Evolutionary conservation across 306 rosid genomes (phyloP), one percentile per base, ranked within the genome.

Genomic region (Oemleria cerasiformis): DNA sequence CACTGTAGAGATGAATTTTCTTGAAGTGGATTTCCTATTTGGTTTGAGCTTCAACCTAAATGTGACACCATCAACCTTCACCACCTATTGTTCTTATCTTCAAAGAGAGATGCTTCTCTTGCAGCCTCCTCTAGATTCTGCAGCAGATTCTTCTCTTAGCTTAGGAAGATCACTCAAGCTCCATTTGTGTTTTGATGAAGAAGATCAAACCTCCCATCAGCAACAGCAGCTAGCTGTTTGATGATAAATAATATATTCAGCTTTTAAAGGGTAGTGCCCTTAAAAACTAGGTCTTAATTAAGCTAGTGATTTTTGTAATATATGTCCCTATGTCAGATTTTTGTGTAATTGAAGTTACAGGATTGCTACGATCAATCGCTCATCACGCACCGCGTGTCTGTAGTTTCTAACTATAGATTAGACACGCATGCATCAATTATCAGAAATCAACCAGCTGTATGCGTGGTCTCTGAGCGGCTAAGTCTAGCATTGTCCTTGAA

Each of bases 1-100:
- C 76, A 94, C 92, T 63, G 68, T 60, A 39, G 99, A 94, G 82
- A 94, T 94, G 92, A 94, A 94, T 67, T 88, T 87, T 82, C 96
- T 94, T 57, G 99, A 95, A 66, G 82, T 95, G 80, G 99, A 95
- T 55, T 91, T 95, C 63, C 70, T 95, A 54, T 95, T 95, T 85
- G 99, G 92, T 36, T 81, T 95, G 84, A 86, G 97, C 2, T 95
- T 95, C 73, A 77, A 84, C 74, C 80, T 91, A 72, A 95, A 95
- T 80, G 96, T 95, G 51, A 89, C 96, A 16, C 91, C 96, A 55
- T 62, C 79, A 49, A 86, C 92, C 17, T 95, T 89, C 86, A 88
- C 85, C 80, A 83, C 88, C 40, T 88, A 91, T 65, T 86, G 87
- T 80, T 73, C 75, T 11, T 85, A 78, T 64, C 96, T 95, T 19